A percentile compares a stretch with the other conserved stretches of the same genome.
Evolutionary conservation across 257 asterid species (phyloP).

Genomic region (Nicotiana sylvestris): DNA sequence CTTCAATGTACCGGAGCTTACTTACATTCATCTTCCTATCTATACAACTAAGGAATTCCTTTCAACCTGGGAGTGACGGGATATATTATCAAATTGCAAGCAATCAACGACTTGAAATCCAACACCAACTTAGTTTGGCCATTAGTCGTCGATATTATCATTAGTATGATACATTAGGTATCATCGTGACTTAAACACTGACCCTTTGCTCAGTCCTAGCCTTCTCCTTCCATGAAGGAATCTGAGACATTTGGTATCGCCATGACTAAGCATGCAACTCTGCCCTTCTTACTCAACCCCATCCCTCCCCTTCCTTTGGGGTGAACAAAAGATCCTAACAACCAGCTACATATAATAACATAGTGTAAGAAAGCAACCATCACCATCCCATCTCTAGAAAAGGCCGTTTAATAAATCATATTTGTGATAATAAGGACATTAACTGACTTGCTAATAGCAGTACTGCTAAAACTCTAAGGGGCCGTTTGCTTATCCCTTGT

Average conservation of each 20-base stretch:
- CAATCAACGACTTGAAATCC: not conserved
- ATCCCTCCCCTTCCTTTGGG: not conserved
- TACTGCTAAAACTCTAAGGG: too few relatives aligned
- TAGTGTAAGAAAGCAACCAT: not conserved
- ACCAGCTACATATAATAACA: constrained; percentile 3
- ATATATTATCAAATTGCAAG: not conserved
- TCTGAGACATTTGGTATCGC: not conserved
- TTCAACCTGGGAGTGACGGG: not conserved
- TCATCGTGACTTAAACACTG: not conserved
- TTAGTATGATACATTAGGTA: not conserved
- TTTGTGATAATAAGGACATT: too few relatives aligned
- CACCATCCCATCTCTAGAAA: not conserved
- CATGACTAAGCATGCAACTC: not conserved
- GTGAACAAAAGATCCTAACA: not conserved
- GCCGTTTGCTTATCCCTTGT: too few relatives aligned
- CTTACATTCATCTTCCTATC: not conserved
- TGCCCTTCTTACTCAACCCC: not conserved
- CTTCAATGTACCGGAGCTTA: too few relatives aligned
- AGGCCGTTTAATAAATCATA: too few relatives aligned
- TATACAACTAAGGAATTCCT: not conserved
- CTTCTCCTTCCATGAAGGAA: constrained; percentile 1
- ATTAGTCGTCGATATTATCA: not conserved
- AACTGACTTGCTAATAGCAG: too few relatives aligned
- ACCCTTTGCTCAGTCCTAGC: constrained; percentile 1
- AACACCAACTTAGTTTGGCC: not conserved